phyloP scores from a whole-genome alignment of 768 basidiomycete species.

The Amanita fuliginea region DNA sequence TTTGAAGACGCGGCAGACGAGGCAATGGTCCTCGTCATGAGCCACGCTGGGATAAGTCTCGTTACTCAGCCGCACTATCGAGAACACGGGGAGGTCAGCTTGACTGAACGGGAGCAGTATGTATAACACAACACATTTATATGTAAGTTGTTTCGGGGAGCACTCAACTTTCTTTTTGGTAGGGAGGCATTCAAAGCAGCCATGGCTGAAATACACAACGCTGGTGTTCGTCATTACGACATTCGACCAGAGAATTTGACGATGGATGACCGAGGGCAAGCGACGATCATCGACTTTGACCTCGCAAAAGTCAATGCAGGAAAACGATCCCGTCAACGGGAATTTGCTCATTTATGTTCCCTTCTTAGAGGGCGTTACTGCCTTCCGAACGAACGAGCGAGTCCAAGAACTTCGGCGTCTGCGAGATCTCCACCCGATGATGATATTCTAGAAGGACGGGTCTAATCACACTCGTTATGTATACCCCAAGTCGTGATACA shows the following conservation, averaged over 20 bases:
- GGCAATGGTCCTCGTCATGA: background rate
- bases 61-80: background rate
- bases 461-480: background rate
- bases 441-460: background rate
- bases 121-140: background rate
- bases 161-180: background rate
- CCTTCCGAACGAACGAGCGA: background rate
- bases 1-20: no score
- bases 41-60: background rate
- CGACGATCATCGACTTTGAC: background rate
- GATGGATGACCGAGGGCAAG: background rate
- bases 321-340: background rate
- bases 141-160: background rate
- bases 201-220: background rate
- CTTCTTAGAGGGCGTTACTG: background rate
- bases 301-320: background rate
- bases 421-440: background rate
- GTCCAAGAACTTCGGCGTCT: background rate
- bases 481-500: no score
- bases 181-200: background rate
- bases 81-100: background rate
- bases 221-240: background rate
- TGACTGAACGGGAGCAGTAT: background rate
- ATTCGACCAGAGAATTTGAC: slow-evolving; percentile 1
- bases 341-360: background rate